phyloP scores from a whole-genome alignment of 179 eudicot species.

The Beta corolliflora region DNA sequence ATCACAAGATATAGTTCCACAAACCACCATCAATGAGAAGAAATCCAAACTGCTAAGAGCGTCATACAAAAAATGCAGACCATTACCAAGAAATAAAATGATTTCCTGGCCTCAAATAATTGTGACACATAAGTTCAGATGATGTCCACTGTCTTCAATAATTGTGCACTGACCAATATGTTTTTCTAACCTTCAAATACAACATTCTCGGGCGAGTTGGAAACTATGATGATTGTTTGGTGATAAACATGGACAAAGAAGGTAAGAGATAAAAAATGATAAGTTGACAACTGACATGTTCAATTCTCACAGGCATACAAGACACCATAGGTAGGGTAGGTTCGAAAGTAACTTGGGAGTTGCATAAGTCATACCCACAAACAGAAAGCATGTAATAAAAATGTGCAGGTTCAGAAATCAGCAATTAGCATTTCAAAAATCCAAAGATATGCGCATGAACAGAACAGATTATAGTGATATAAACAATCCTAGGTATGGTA shows the following conservation, averaged over 20 bases:
- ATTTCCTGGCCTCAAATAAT: not conserved
- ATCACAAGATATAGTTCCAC: not conserved
- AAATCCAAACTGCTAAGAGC: not conserved
- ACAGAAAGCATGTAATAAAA: not conserved
- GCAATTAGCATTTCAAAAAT: not conserved
- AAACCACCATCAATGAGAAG: not conserved
- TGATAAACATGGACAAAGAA: not conserved
- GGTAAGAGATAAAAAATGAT: not conserved
- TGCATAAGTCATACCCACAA: not conserved
- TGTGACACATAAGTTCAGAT: not conserved
- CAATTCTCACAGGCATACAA: not conserved
- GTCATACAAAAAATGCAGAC: not conserved
- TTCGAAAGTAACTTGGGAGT: not conserved
- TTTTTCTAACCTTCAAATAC: not conserved
- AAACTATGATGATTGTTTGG: not conserved
- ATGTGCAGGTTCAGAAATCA: not conserved
- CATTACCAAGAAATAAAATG: not conserved
- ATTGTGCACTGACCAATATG: not conserved
- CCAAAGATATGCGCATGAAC: not conserved
- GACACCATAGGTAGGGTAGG: not conserved
- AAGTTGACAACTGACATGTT: not conserved
- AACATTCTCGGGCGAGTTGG: not conserved
- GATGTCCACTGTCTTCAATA: not conserved
- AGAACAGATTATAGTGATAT: not conserved
- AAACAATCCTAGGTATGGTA: too few relatives aligned